Percentiles rank a stretch among this genome's conserved stretches.
These are phyloP conservation scores for Suhomyces yuchorum DNA, from an alignment of 1,139 yeast species.

Conservation along the genomic window DNA sequence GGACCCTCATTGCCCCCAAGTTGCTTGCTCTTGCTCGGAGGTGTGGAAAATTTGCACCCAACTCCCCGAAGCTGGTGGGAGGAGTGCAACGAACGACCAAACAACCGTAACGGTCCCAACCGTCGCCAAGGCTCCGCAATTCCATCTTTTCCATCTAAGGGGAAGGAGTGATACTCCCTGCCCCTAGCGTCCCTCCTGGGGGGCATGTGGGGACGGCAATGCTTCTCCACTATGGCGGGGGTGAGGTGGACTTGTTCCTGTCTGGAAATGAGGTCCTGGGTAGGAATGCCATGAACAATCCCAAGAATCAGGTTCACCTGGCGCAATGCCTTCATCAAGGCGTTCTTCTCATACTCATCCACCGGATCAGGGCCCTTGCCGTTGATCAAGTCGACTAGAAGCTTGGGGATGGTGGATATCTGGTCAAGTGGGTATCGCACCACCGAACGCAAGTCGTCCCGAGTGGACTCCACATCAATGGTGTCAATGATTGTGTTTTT, in stretches of 20 bases:
- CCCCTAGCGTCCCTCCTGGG: too few species aligned
- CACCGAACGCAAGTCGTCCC: background rate
- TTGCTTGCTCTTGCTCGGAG: background rate
- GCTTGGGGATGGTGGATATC: background rate
- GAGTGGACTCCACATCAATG: background rate
- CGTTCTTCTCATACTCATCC: background rate
- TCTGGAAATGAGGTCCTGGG: background rate
- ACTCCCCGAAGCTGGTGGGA: background rate
- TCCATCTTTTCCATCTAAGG: too few species aligned
- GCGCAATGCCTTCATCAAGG: background rate
- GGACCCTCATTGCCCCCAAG: background rate
- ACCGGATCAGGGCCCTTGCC: background rate
- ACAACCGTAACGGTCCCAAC: too few species aligned
- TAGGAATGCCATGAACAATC: background rate
- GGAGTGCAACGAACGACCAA: background rate
- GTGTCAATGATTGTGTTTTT: conserved; percentile 1
- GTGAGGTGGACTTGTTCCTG: background rate
- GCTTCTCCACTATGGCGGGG: background rate
- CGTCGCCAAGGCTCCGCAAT: too few species aligned
- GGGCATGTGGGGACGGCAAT: too few species aligned
- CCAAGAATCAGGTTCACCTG: background rate
- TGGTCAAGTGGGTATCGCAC: conserved; percentile 11
- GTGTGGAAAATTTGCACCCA: background rate
- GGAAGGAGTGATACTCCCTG: too few species aligned
- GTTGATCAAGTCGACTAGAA: background rate